Percentiles rank a stretch among this genome's conserved stretches.
phyloP scores from a whole-genome alignment of 305 asterid species.

The Fraxinus dipetala region DNA sequence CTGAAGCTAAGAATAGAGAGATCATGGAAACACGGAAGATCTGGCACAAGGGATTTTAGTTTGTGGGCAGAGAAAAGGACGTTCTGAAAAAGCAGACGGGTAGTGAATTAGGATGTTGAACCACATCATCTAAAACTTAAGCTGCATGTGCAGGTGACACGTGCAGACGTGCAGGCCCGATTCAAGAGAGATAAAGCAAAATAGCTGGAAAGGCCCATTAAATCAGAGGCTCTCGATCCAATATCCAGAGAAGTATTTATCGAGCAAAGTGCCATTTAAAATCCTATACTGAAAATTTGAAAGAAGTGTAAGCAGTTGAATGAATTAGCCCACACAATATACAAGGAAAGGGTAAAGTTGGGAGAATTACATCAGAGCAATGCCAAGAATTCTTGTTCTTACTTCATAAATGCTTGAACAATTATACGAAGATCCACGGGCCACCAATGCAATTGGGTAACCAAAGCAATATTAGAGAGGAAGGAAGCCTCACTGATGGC shows the following conservation, averaged over 20 bases:
- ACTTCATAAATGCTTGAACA: neutral
- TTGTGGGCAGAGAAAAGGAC: neutral
- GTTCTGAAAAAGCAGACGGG: neutral
- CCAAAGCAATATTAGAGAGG: neutral
- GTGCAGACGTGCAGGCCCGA: neutral
- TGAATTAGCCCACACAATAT: neutral
- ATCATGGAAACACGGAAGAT: neutral
- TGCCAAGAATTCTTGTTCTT: neutral
- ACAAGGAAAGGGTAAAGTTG: neutral
- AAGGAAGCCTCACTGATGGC: neutral
- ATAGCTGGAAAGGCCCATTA: neutral
- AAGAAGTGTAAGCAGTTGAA: neutral
- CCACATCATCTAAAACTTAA: neutral
- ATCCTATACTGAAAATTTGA: neutral
- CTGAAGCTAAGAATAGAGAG: neutral
- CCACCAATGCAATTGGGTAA: neutral
- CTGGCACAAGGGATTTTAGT: neutral
- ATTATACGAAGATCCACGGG: neutral
- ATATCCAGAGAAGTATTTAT: neutral
- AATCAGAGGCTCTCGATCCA: neutral
- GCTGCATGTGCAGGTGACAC: too few relatives aligned
- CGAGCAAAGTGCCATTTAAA: neutral
- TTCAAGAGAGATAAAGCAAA: neutral
- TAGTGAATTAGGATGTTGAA: neutral
- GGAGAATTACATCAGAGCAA: neutral